Evolutionary conservation across 331 rosid species (phyloP).

Genomic region (Rosa hybrid): DNA sequence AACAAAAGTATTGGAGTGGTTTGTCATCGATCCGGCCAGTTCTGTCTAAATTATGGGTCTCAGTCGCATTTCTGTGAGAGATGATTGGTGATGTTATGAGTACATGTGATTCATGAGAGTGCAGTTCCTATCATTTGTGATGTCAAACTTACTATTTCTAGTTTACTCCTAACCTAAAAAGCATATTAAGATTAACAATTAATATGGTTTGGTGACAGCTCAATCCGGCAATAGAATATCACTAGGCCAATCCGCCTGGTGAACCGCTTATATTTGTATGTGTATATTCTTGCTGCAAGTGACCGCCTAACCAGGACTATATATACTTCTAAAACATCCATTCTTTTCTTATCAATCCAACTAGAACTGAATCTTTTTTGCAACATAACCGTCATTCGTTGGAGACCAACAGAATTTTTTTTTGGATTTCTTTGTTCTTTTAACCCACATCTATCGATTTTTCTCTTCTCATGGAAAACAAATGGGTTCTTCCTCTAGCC

Average conservation of each 20-base stretch:
- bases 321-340: not conserved
- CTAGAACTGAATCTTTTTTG: not conserved
- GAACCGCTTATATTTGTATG: not conserved
- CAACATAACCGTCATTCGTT: not conserved
- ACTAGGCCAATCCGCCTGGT: slow-evolving; percentile 20
- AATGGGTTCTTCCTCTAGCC: not conserved
- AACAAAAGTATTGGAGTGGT: not conserved
- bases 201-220: not conserved
- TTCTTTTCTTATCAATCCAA: not conserved
- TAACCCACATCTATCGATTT: too few relatives aligned
- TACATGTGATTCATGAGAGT: not conserved
- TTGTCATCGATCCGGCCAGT: not conserved
- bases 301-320: not conserved
- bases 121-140: not conserved
- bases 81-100: not conserved
- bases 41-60: not conserved
- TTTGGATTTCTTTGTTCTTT: not conserved
- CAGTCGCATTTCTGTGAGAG: not conserved
- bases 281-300: slow-evolving; percentile 1
- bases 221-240: slow-evolving; percentile 22
- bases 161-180: not conserved
- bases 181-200: not conserved
- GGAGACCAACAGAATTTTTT: not conserved
- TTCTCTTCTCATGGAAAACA: slow-evolving; percentile 4
- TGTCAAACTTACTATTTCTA: not conserved